Percentiles rank a stretch among this genome's conserved stretches.
These are phyloP conservation scores for Naganishia onofrii DNA, from an alignment of 768 basidiomycete species.

Conservation along the genomic window DNA sequence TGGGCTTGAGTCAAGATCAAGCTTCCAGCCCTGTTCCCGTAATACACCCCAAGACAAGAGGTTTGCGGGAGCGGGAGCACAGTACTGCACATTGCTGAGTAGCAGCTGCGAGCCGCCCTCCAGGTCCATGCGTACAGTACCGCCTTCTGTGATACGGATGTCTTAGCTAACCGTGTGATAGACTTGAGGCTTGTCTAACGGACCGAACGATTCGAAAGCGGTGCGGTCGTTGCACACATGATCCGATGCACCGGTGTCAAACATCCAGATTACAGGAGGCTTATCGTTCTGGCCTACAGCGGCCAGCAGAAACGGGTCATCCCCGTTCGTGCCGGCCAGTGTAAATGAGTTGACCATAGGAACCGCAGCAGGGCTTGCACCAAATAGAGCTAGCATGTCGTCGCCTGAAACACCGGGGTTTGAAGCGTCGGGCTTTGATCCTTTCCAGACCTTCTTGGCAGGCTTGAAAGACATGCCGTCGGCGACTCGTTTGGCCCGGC, in stretches of 20 bases:
- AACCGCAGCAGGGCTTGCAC: not conserved
- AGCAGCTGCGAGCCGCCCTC: not conserved
- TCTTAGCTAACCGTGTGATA: not conserved
- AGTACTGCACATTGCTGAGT: too few species aligned
- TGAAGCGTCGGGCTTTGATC: not conserved
- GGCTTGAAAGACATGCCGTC: not conserved
- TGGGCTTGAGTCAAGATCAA: not conserved
- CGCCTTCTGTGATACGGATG: not conserved
- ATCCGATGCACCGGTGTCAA: slow-evolving; percentile 6
- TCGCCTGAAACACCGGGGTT: not conserved
- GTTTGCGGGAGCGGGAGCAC: not conserved
- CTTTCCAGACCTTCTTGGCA: too few species aligned
- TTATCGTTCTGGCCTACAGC: not conserved
- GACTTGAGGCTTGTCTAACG: not conserved
- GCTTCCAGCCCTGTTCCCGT: slow-evolving; percentile 2
- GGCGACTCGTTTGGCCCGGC: not conserved
- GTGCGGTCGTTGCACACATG: slow-evolving; percentile 2
- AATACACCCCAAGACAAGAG: slow-evolving; percentile 5
- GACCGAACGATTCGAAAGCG: not conserved
- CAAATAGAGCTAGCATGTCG: not conserved
- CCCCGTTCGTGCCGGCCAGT: not conserved
- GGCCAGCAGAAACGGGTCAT: not conserved
- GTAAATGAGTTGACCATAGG: not conserved
- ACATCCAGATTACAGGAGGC: not conserved
- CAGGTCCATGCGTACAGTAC: not conserved